Evolutionary conservation across 768 basidiomycete species (phyloP).

Genomic region (Imleria badia): DNA sequence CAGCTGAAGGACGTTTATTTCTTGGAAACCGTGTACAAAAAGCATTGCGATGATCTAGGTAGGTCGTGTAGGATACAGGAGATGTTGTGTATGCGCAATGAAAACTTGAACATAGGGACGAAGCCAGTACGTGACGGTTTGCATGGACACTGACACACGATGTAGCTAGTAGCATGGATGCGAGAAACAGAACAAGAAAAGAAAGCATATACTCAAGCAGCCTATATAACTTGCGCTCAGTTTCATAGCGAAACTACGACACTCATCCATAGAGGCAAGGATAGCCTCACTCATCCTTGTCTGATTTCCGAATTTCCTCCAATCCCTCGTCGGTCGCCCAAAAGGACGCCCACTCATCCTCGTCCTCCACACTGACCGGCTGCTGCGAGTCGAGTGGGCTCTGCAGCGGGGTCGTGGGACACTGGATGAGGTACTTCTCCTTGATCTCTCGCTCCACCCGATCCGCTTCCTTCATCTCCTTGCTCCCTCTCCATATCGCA

Average conservation of each 20-base stretch:
- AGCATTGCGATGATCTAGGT: neutral
- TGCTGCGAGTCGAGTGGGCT: neutral
- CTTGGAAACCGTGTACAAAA: neutral
- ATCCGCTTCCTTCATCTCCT: slow-evolving; percentile 60
- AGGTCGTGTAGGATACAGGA: neutral
- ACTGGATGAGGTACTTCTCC: slow-evolving; percentile 37
- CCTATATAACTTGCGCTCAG: neutral
- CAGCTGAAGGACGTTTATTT: too few relatives aligned
- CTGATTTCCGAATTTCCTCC: slow-evolving; percentile 65
- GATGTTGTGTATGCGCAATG: slow-evolving; percentile 1
- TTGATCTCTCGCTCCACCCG: slow-evolving; percentile 55
- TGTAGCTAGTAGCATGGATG: neutral
- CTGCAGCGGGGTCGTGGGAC: slow-evolving; percentile 7
- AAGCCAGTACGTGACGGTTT: neutral
- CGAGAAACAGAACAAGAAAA: neutral
- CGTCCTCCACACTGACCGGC: neutral
- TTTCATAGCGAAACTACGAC: neutral
- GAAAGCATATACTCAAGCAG: neutral
- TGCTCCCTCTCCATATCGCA: slow-evolving; percentile 73
- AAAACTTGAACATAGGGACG: neutral
- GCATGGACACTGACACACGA: neutral
- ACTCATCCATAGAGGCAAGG: neutral
- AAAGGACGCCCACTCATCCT: slow-evolving; percentile 43
- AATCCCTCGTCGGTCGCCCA: slow-evolving; percentile 75
- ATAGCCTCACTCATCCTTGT: slow-evolving; percentile 52